A percentile compares a stretch with the other conserved stretches of the same genome.
Evolutionary conservation across 2,329 filamentous ascomycete species (phyloP).

Genomic region (Colletotrichum falcatum): DNA sequence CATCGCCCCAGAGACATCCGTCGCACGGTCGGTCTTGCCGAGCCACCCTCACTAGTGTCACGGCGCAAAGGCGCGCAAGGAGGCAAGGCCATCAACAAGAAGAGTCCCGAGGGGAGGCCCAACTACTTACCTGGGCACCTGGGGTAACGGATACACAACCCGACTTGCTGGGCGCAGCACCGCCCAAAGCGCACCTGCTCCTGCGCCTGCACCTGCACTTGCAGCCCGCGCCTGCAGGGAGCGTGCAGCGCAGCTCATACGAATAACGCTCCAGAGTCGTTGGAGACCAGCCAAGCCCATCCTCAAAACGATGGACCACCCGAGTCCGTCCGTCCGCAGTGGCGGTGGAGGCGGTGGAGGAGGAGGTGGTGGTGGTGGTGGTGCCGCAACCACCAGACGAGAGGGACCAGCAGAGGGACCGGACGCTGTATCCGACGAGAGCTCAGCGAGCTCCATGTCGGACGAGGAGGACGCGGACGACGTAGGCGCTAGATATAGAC

Average conservation of each 20-base stretch:
- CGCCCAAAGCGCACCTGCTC: conserved; percentile 9
- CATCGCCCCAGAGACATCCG: conserved; percentile 4
- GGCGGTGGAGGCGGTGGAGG: conserved; percentile 29
- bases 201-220: background rate
- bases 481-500: conserved; percentile 29
- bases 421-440: conserved; percentile 14
- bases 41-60: conserved; percentile 25
- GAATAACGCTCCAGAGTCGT: background rate
- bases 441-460: conserved; percentile 31
- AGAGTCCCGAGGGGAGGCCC: background rate
- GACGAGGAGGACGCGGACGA: conserved; percentile 26
- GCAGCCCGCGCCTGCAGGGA: background rate
- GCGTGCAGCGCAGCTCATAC: conserved; percentile 6
- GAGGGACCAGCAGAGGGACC: conserved; percentile 10
- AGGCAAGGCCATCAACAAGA: background rate
- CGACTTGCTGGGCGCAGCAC: background rate
- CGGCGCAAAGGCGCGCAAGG: conserved; percentile 7
- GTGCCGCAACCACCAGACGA: conserved; percentile 21
- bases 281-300: background rate
- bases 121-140: too few relatives aligned
- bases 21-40: conserved; percentile 21
- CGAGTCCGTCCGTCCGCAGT: conserved; percentile 18
- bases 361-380: background rate
- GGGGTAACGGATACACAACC: too few relatives aligned
- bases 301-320: conserved; percentile 20